phyloP scores from a whole-genome alignment of 192 early-diverging fungal genomes.

The Linnemannia hyalina region DNA sequence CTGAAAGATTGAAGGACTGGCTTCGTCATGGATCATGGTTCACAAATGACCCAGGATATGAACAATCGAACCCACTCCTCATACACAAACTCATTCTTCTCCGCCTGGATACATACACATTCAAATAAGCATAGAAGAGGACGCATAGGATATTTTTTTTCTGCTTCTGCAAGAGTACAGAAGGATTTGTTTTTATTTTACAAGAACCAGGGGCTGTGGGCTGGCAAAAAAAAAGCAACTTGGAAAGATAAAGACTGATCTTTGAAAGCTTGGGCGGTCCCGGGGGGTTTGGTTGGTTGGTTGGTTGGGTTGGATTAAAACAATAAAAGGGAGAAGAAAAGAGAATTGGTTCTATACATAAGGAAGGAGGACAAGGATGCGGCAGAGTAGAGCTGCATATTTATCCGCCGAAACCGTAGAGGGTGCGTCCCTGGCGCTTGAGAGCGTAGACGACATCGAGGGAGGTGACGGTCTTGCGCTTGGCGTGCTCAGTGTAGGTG shows the following conservation, averaged over 20 bases:
- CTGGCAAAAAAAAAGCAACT: conserved; percentile 12
- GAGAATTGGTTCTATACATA: conserved; percentile 39
- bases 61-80: background rate
- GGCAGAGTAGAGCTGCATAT: background rate
- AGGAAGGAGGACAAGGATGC: background rate
- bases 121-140: background rate
- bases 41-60: no score
- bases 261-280: conserved; percentile 19
- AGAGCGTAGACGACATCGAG: conserved; percentile 99
- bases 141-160: background rate
- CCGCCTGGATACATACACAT: background rate
- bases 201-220: conserved; percentile 27
- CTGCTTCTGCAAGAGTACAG: conserved; percentile 15
- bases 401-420: conserved; percentile 77
- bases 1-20: background rate
- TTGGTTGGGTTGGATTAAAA: conserved; percentile 5
- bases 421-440: conserved; percentile 96
- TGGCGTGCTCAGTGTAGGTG: conserved; percentile 99
- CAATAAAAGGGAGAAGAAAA: background rate
- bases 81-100: conserved; percentile 1
- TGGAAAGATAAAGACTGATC: background rate
- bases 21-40: background rate
- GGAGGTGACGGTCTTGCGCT: conserved; percentile 99
- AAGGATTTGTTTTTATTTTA: conserved; percentile 41
- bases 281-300: background rate